A percentile compares a stretch with the other conserved stretches of the same genome.
These are phyloP conservation scores for Syncephalastrum racemosum DNA, from an alignment of 371 early-diverging fungal genomes.

Conservation along the genomic window DNA sequence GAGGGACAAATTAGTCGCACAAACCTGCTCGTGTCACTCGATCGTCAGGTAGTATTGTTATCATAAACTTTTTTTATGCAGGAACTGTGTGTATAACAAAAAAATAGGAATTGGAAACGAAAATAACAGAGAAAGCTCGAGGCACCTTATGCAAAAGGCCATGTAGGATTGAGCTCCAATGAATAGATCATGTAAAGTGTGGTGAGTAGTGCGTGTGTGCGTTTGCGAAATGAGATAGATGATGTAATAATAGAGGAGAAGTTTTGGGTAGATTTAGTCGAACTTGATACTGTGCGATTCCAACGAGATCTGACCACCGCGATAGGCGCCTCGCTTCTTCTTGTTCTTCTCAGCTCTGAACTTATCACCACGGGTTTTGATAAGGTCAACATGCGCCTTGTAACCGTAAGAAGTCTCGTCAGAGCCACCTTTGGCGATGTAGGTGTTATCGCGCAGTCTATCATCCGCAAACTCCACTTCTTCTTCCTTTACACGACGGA, in stretches of 20 bases:
- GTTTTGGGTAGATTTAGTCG: conserved; percentile 18
- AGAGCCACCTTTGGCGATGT: conserved; percentile 68
- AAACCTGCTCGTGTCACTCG: too few species aligned
- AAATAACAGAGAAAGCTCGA: too few species aligned
- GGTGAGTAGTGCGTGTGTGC: too few species aligned
- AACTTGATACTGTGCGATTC: conserved; percentile 92
- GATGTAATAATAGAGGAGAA: not conserved
- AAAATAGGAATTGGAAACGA: too few species aligned
- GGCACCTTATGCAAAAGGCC: too few species aligned
- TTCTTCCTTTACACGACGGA: conserved; percentile 80
- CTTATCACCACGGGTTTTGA: conserved; percentile 88
- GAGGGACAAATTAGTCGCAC: too few species aligned
- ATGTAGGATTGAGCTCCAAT: too few species aligned
- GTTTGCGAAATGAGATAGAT: not conserved
- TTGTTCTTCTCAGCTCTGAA: conserved; percentile 97
- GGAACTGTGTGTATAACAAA: too few species aligned
- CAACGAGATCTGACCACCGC: conserved; percentile 89
- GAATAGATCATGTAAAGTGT: too few species aligned
- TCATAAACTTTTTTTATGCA: too few species aligned
- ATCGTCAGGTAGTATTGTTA: too few species aligned
- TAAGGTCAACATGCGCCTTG: conserved; percentile 92
- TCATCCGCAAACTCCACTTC: conserved; percentile 82
- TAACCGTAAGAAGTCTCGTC: conserved; percentile 78
- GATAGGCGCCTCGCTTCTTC: conserved; percentile 96
- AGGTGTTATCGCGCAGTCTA: conserved; percentile 83